Evolutionary conservation across 345 rosid species (phyloP).

Genomic region (Populus pruinosa): DNA sequence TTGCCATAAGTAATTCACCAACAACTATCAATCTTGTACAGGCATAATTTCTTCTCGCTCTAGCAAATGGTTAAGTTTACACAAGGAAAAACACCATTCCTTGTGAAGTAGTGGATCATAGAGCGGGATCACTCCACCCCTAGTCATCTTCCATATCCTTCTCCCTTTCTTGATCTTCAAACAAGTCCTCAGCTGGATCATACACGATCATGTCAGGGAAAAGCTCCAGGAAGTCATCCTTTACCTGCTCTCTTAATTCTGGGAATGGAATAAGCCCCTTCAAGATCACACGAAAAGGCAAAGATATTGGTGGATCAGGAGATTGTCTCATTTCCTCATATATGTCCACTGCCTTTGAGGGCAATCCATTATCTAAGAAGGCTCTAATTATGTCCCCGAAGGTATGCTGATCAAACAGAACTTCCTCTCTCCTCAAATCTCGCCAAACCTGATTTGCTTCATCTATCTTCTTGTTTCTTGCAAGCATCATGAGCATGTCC

Average conservation of each 20-base stretch:
- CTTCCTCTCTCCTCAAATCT: constrained; percentile 73
- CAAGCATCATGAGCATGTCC: constrained; percentile 95
- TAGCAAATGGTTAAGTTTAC: not conserved
- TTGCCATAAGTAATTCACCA: not conserved
- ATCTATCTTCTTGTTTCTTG: constrained; percentile 66
- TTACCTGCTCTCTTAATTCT: constrained; percentile 73
- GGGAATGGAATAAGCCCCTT: constrained; percentile 86
- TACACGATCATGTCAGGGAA: constrained; percentile 85
- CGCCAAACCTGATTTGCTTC: constrained; percentile 68
- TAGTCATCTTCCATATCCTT: constrained; percentile 50
- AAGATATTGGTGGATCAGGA: constrained; percentile 75
- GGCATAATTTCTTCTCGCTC: not conserved
- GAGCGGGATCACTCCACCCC: not conserved
- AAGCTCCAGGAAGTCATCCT: constrained; percentile 84
- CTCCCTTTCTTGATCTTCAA: constrained; percentile 49
- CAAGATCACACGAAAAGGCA: constrained; percentile 84
- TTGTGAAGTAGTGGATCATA: not conserved
- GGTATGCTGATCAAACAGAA: constrained; percentile 84
- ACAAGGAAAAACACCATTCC: not conserved
- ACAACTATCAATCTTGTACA: not conserved
- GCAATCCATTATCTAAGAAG: constrained; percentile 61
- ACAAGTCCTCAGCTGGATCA: constrained; percentile 80
- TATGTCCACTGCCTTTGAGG: constrained; percentile 69
- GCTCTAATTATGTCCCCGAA: constrained; percentile 82
- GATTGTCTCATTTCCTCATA: constrained; percentile 86